A percentile compares a stretch with the other conserved stretches of the same genome.
These are phyloP conservation scores for Trichopus zeylanicus DNA, from an alignment of 116 monocot genomes.

Conservation along the genomic window DNA sequence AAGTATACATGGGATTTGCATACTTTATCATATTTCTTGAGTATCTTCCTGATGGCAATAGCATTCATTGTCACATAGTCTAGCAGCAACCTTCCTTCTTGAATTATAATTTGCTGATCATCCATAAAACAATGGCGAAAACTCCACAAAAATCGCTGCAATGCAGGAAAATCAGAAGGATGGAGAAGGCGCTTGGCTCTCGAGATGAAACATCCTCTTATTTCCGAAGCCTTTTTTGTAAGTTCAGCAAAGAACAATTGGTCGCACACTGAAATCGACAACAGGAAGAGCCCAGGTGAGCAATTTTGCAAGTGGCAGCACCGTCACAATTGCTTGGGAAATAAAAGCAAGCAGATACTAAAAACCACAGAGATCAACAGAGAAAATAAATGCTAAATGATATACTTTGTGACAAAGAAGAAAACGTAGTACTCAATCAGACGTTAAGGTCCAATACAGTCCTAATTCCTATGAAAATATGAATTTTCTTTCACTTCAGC, in stretches of 20 bases:
- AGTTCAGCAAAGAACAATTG: slow-evolving; percentile 62
- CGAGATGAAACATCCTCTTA: slow-evolving; percentile 62
- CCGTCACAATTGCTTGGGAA: too few relatives aligned
- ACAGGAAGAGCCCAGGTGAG: neutral
- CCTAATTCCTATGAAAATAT: too few relatives aligned
- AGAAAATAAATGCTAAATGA: too few relatives aligned
- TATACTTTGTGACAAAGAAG: too few relatives aligned
- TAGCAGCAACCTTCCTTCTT: slow-evolving; percentile 64
- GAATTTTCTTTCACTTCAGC: too few relatives aligned
- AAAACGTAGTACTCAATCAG: too few relatives aligned
- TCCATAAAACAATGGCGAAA: slow-evolving; percentile 44
- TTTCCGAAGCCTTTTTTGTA: slow-evolving; percentile 62
- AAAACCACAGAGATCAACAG: too few relatives aligned
- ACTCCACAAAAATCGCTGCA: slow-evolving; percentile 38
- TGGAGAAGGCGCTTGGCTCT: slow-evolving; percentile 43
- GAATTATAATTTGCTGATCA: slow-evolving; percentile 39
- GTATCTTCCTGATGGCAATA: slow-evolving; percentile 67
- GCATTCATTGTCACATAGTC: slow-evolving; percentile 76
- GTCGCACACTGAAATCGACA: slow-evolving; percentile 40
- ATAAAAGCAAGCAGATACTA: too few relatives aligned
- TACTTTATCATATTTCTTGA: slow-evolving; percentile 91
- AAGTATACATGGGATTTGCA: neutral
- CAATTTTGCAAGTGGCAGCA: too few relatives aligned
- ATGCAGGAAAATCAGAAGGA: slow-evolving; percentile 32
- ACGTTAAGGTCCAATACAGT: too few relatives aligned